phyloP scores from a whole-genome alignment of 2,329 filamentous ascomycete genomes.

The Neopestalotiopsis sp. region DNA sequence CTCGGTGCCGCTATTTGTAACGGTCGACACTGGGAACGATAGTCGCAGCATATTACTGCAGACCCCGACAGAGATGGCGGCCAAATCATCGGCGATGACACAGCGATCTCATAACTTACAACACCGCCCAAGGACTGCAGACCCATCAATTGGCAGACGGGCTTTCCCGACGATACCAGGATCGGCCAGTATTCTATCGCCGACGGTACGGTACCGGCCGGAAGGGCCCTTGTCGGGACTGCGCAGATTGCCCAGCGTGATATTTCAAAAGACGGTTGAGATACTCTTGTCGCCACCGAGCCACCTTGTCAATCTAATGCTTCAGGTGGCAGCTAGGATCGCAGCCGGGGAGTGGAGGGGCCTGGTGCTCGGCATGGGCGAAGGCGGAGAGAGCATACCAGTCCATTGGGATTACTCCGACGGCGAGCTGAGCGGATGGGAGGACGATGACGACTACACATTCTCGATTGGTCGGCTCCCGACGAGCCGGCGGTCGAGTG shows the following conservation, averaged over 20 bases:
- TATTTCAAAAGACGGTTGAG: constrained; percentile 79
- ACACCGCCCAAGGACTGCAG: constrained; percentile 59
- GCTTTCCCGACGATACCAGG: constrained; percentile 72
- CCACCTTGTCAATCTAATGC: constrained; percentile 78
- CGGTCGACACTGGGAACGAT: constrained; percentile 16
- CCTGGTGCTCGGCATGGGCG: constrained; percentile 59
- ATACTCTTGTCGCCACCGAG: constrained; percentile 82
- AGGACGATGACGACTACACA: constrained; percentile 52
- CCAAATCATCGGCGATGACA: constrained; percentile 35
- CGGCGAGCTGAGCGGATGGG: constrained; percentile 58
- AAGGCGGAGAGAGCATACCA: constrained; percentile 58
- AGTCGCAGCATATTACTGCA: constrained; percentile 17
- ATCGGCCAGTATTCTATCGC: constrained; percentile 68
- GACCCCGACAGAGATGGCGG: background rate
- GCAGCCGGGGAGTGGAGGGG: constrained; percentile 69
- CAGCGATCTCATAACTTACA: constrained; percentile 48
- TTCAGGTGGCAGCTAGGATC: constrained; percentile 81
- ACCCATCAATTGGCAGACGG: constrained; percentile 57
- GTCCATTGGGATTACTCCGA: constrained; percentile 70
- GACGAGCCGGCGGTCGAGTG: constrained; percentile 25
- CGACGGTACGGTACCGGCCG: constrained; percentile 44
- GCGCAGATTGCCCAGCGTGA: constrained; percentile 62
- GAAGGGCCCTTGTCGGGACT: constrained; percentile 49
- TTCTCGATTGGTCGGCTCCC: constrained; percentile 24
- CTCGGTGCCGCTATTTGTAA: constrained; percentile 23